Evolutionary conservation across 2,329 filamentous ascomycete genomes (phyloP).

Genomic region (Apiospora kogelbergensis): DNA sequence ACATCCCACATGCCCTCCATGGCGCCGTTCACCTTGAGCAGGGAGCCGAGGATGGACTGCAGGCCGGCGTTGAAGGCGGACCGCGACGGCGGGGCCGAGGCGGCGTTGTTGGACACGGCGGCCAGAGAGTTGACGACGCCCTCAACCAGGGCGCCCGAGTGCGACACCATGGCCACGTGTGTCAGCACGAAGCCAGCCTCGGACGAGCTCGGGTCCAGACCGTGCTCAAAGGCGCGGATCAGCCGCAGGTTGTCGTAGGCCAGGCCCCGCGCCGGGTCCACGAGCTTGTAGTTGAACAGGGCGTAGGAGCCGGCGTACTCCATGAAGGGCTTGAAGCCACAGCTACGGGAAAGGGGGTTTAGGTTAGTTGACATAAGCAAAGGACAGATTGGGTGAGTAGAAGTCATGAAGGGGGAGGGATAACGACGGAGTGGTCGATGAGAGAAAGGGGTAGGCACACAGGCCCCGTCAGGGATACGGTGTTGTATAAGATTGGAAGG

Average conservation of each 20-base stretch:
- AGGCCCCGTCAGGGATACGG: too few relatives aligned
- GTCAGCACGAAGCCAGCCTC: slow-evolving; percentile 96
- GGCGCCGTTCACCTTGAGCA: slow-evolving; percentile 70
- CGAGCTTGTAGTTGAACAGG: slow-evolving; percentile 66
- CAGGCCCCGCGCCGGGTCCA: slow-evolving; percentile 55
- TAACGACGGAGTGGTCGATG: too few relatives aligned
- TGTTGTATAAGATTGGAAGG: neutral
- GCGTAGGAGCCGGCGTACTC: slow-evolving; percentile 74
- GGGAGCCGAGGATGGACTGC: slow-evolving; percentile 58
- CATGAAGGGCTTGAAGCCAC: slow-evolving; percentile 89
- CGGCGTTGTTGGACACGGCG: neutral
- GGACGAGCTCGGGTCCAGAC: slow-evolving; percentile 81
- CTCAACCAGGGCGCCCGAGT: slow-evolving; percentile 75
- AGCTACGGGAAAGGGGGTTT: slow-evolving; percentile 31
- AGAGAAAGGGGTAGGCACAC: too few relatives aligned
- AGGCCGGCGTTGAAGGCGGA: slow-evolving; percentile 65
- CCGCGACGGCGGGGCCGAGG: slow-evolving; percentile 38
- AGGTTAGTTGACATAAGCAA: neutral
- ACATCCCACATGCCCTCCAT: slow-evolving; percentile 95
- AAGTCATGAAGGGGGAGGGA: too few relatives aligned
- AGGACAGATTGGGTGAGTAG: too few relatives aligned
- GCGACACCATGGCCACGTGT: slow-evolving; percentile 91
- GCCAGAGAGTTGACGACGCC: slow-evolving; percentile 56
- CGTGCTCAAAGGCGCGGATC: slow-evolving; percentile 87
- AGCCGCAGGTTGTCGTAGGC: slow-evolving; percentile 72